phyloP scores from a whole-genome alignment of 345 rosid species.

The Arabidopsis thaliana region DNA sequence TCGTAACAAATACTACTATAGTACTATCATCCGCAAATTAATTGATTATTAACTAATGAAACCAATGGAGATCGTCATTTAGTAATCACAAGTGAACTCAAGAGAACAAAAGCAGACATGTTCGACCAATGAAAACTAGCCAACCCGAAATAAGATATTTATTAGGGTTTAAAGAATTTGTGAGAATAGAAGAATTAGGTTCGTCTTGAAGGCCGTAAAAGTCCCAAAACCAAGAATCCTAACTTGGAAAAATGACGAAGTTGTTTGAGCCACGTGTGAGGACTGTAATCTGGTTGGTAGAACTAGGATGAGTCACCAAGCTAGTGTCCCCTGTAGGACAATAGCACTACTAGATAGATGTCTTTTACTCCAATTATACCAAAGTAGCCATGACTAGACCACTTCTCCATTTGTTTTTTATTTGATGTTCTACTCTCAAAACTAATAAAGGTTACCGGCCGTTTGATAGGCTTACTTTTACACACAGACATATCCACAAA shows the following conservation, averaged over 20 bases:
- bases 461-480: neutral
- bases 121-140: constrained; percentile 24
- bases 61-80: neutral
- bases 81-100: neutral
- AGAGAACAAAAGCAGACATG: constrained; percentile 23
- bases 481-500: neutral
- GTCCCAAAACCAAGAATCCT: constrained; percentile 31
- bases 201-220: constrained; percentile 26
- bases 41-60: neutral
- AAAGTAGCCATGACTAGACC: constrained; percentile 18
- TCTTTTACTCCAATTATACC: constrained; percentile 32
- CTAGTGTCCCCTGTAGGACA: constrained; percentile 19
- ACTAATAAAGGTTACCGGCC: neutral
- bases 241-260: constrained; percentile 30
- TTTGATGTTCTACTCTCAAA: neutral
- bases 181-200: constrained; percentile 26
- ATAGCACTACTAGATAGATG: neutral
- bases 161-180: constrained; percentile 4
- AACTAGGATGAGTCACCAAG: constrained; percentile 35
- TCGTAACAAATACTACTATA: neutral
- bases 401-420: neutral
- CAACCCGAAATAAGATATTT: constrained; percentile 15
- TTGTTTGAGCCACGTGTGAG: constrained; percentile 19
- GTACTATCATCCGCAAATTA: neutral
- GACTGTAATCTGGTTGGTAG: constrained; percentile 34